A percentile compares a stretch with the other conserved stretches of the same genome.
These are phyloP conservation scores for Rozella allomycis DNA, from an alignment of 371 early-diverging fungal species.

Conservation along the genomic window DNA sequence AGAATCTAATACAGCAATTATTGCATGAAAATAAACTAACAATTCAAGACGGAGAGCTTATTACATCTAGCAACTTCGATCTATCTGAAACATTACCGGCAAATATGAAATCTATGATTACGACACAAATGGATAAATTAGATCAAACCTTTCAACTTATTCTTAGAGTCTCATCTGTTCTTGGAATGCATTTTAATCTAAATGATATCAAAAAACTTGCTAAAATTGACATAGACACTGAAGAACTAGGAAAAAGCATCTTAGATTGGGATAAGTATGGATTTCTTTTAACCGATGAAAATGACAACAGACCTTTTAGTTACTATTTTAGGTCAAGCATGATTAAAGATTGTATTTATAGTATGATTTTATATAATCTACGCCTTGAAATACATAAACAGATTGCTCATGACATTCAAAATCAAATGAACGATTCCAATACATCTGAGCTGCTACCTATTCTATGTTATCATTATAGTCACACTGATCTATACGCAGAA, in stretches of 20 bases:
- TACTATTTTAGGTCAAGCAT: slow-evolving; percentile 21
- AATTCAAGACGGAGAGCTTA: slow-evolving; percentile 1
- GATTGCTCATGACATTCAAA: too few relatives aligned
- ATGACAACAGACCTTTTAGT: slow-evolving; percentile 4
- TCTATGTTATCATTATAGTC: too few relatives aligned
- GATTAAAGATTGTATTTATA: slow-evolving; percentile 21
- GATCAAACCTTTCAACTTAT: slow-evolving; percentile 22
- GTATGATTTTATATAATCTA: slow-evolving; percentile 18
- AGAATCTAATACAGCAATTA: too few relatives aligned
- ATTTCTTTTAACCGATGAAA: slow-evolving; percentile 8
- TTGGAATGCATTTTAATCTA: slow-evolving; percentile 19
- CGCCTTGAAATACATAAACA: slow-evolving; percentile 23
- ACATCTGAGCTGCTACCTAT: too few relatives aligned
- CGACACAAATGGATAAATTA: slow-evolving; percentile 25
- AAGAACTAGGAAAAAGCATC: slow-evolving; percentile 3
- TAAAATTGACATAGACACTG: background rate
- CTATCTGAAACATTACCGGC: slow-evolving; percentile 16
- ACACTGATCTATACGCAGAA: too few relatives aligned
- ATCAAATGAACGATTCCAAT: too few relatives aligned
- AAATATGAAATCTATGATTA: slow-evolving; percentile 18
- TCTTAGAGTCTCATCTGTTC: slow-evolving; percentile 20
- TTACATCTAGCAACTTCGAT: slow-evolving; percentile 7
- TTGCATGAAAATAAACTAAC: too few relatives aligned
- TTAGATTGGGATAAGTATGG: slow-evolving; percentile 17
- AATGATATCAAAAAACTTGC: slow-evolving; percentile 13